A percentile compares a stretch with the other conserved stretches of the same genome.
phyloP scores from a whole-genome alignment of 1,284 basidiomycete species.

The Dichomitus squalens region DNA sequence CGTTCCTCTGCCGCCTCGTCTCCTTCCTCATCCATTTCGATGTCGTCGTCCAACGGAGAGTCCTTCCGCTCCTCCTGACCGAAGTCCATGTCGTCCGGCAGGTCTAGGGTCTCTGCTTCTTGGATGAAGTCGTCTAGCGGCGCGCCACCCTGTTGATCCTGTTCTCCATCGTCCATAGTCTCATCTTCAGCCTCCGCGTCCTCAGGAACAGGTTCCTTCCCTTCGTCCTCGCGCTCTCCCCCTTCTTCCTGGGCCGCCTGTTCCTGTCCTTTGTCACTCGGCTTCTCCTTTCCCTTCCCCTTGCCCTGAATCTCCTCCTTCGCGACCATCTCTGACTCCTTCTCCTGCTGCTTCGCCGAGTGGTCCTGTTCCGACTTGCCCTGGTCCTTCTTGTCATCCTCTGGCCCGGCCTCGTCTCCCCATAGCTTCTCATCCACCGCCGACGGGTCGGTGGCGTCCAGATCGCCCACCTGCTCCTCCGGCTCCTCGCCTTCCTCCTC shows the following conservation, averaged over 20 bases:
- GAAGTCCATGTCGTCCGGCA: conserved; percentile 84
- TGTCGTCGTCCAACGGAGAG: conserved; percentile 40
- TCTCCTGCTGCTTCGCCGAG: conserved; percentile 44
- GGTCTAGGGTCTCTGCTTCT: conserved; percentile 79
- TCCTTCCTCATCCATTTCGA: conserved; percentile 44
- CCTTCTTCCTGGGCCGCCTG: conserved; percentile 33
- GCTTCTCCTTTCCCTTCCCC: conserved; percentile 39
- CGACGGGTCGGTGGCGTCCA: conserved; percentile 86
- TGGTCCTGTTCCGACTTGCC: conserved; percentile 59
- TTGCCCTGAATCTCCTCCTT: conserved; percentile 63
- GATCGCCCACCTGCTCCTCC: conserved; percentile 85
- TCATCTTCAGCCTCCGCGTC: conserved; percentile 37
- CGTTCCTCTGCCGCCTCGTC: conserved; percentile 31
- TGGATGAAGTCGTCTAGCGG: conserved; percentile 74
- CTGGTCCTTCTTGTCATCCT: conserved; percentile 52
- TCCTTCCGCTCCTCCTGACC: conserved; percentile 40
- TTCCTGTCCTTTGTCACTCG: conserved; percentile 39
- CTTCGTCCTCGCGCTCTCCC: conserved; percentile 36
- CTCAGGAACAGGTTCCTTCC: conserved; percentile 32
- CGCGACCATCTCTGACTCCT: conserved; percentile 73
- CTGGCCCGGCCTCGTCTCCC: conserved; percentile 74
- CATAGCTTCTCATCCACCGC: conserved; percentile 97
- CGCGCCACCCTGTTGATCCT: conserved; percentile 55
- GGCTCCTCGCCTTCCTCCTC: conserved; percentile 59
- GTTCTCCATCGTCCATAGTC: conserved; percentile 39